Percentiles rank a stretch among this genome's conserved stretches.
These are phyloP conservation scores for Carpinus viminea DNA, from an alignment of 306 rosid species.

Conservation along the genomic window DNA sequence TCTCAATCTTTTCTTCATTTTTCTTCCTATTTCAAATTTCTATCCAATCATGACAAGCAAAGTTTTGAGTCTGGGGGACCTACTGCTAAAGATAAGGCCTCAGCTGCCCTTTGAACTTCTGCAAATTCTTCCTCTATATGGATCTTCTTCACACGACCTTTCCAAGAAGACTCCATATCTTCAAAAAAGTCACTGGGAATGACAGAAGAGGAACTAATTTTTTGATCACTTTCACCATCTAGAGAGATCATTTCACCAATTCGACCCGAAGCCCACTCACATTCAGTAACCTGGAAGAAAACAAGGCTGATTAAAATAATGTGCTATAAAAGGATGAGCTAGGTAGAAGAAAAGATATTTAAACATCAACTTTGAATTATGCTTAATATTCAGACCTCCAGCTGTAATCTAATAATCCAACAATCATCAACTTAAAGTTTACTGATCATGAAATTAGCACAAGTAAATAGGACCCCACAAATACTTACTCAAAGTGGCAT, in stretches of 20 bases:
- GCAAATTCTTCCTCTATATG: conserved; percentile 66
- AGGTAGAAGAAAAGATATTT: neutral
- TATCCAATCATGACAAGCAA: neutral
- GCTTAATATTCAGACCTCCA: neutral
- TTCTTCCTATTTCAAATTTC: too few relatives aligned
- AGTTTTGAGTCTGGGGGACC: conserved; percentile 36
- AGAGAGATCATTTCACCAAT: conserved; percentile 69
- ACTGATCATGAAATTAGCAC: conserved; percentile 9
- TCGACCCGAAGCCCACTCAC: conserved; percentile 63
- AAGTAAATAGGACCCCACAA: neutral
- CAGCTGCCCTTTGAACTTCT: conserved; percentile 74
- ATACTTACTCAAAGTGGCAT: neutral
- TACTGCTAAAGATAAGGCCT: conserved; percentile 76
- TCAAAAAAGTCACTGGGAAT: conserved; percentile 82
- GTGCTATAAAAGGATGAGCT: conserved; percentile 16
- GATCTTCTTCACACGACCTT: conserved; percentile 78
- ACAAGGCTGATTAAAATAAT: conserved; percentile 18
- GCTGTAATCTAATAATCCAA: conserved; percentile 18
- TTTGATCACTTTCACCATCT: conserved; percentile 69
- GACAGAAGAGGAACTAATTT: conserved; percentile 57
- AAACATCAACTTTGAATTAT: neutral
- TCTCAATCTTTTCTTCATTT: too few relatives aligned
- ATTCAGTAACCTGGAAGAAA: conserved; percentile 63
- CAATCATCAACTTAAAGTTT: neutral
- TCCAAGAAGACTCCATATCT: conserved; percentile 93